These are phyloP conservation scores for Pythium brachiatum DNA, from an alignment of 352 stramenopile species.

Conservation along the genomic window DNA sequence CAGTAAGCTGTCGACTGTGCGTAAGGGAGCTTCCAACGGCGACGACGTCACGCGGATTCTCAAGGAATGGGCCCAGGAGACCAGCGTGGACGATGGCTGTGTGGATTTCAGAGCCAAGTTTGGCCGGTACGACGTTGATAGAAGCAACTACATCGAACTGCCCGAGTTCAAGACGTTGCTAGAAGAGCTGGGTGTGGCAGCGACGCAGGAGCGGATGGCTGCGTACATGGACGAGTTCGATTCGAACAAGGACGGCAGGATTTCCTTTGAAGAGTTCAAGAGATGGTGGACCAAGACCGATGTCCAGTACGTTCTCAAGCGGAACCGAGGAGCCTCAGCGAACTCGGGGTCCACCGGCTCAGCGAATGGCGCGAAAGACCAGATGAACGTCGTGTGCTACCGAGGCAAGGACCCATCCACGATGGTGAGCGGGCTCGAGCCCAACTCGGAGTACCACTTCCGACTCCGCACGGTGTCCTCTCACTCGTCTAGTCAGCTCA, in stretches of 20 bases:
- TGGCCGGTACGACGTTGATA: conserved; percentile 69
- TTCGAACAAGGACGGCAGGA: conserved; percentile 69
- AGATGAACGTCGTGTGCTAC: conserved; percentile 75
- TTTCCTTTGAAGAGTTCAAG: conserved; percentile 87
- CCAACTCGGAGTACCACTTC: conserved; percentile 88
- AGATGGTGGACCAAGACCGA: conserved; percentile 84
- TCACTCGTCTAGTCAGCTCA: conserved; percentile 73
- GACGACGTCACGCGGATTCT: conserved; percentile 68
- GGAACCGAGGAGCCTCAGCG: conserved; percentile 32
- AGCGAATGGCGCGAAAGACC: conserved; percentile 9
- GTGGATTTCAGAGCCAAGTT: conserved; percentile 77
- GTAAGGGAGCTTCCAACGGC: conserved; percentile 37
- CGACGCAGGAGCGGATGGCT: conserved; percentile 74
- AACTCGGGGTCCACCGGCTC: not conserved
- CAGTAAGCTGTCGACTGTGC: conserved; percentile 26
- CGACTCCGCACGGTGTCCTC: conserved; percentile 73
- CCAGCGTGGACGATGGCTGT: conserved; percentile 62
- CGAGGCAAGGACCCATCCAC: conserved; percentile 49
- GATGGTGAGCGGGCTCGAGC: conserved; percentile 57
- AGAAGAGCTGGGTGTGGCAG: conserved; percentile 79
- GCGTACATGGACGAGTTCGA: conserved; percentile 87
- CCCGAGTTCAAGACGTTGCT: conserved; percentile 84
- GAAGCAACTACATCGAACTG: conserved; percentile 76
- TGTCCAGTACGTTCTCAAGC: conserved; percentile 85
- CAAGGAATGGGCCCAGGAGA: conserved; percentile 86